Base-by-base conservation (phyloP, 768 basidiomycete species). In the Kwoniella pini region DNA sequence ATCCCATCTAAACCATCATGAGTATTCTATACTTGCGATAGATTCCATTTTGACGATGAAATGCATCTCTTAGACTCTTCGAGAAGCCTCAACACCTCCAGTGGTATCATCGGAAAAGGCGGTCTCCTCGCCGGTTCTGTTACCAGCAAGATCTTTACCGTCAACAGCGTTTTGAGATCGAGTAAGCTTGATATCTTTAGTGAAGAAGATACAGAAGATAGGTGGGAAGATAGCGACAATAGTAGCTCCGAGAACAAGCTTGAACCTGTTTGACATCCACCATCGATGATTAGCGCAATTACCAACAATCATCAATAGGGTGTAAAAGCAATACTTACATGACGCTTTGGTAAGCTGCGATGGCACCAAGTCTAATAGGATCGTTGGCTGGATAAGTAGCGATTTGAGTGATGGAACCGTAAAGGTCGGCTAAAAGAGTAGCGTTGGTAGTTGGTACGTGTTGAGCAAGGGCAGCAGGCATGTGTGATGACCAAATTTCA, bases 151-250 rank as follows among this genome's bases (percentile, higher is more conserved):
- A 51, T 76, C 78, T 44, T 74, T 70, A 19, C 64, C 65, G 64
- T 89, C 87, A 15, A 87, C 82, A 0, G 87, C 86, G 72, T 89
- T 90, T 77, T 90, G 88, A 40, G 79, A 80, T 67, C 88, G 84
- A 15, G 85, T 85, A 51, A 91, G 84, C 61, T 84, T 82, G 82
- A 85, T 86, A 68, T 88, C 80, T 13, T 84, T 84, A 80, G 88
- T 85, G 54, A 84, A 78, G 65, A 88, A 77, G 1, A 87, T 77
- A 59, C 86, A 80, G 28, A 84, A 30, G 54, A 88, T 78, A 7
- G 88, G 87, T 0, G 88, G 69, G 49, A 87, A 78, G 60, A 84
- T 82, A 54, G 86, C 76, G 5, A 79, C 79, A 31, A 83, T 82
- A 0, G 84, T 85, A 0, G 82, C 82, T 40, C 84, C 81, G 30